Evolutionary conservation across 192 early-diverging fungal species (phyloP), one percentile per base, ranked within the genome.

Genomic region (Podila epigama): DNA sequence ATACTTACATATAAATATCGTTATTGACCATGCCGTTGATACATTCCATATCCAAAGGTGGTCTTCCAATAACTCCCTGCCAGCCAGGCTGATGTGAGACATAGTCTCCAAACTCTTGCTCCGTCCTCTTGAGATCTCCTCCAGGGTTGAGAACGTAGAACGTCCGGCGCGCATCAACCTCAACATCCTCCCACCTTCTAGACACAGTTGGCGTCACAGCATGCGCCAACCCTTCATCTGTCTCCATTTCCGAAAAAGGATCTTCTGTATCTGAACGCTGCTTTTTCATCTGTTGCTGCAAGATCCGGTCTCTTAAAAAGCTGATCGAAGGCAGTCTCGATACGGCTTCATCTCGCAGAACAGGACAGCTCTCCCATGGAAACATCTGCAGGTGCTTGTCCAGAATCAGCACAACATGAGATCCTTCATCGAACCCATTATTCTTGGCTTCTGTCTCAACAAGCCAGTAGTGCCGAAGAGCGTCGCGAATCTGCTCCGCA

Each of bases 71-170:
- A 7, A 91, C 55, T 1, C 97, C 97, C 16, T 84, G 66, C 95
- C 95, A 99, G 3, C 60, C 63, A 15, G 54, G n/a, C 33, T 69
- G 80, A 71, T 67, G 81, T 51, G 85, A 34, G 20, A 94, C 75
- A 44, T 80, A 68, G 8, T 60, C 27, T 63, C 87, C 82, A 83
- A 98, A 98, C 59, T 86, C 85, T 1, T 84, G 59, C 77, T 98
- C 91, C 2, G 98, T 99, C 50, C 85, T 83, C 42, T 77, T 81
- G 61, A 99, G 77, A 68, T 99, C 96, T 18, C 89, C 91, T 25
- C 86, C 89, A 1, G 98, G 98, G 82, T 99, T 99, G 20, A 99
- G 81, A 16, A 98, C 80, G 73, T 96, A 99, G 71, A 85, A 95
- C 2, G 86, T 83, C 2, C 80, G 86, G 22, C 70, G 29, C 1